Percentiles rank a stretch among this genome's conserved stretches.
These are phyloP conservation scores for Trichopus zeylanicus DNA, from an alignment of 116 monocot species.

Conservation along the genomic window DNA sequence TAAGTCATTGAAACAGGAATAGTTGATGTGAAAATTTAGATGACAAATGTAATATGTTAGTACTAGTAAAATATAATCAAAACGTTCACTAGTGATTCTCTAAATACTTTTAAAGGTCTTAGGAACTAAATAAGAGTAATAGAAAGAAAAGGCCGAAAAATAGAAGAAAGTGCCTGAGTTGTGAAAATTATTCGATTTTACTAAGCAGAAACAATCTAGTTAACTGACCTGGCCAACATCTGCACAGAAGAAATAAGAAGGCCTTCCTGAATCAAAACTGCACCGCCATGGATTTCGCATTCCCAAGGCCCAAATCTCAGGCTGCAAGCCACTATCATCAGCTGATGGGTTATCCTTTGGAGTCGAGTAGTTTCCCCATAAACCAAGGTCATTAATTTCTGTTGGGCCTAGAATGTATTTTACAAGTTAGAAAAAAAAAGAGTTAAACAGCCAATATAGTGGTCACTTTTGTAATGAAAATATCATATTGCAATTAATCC, in stretches of 20 bases:
- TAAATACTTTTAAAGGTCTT: no score
- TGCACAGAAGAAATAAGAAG: conserved; percentile 79
- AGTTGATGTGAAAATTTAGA: no score
- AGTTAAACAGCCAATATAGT: background rate
- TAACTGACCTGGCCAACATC: conserved; percentile 71
- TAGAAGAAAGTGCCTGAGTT: no score
- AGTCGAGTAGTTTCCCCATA: conserved; percentile 91
- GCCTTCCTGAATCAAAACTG: conserved; percentile 85
- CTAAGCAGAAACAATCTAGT: background rate
- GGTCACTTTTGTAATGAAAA: background rate
- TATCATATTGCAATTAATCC: background rate
- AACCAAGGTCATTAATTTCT: conserved; percentile 37
- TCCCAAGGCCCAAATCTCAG: conserved; percentile 87
- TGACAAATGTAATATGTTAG: no score
- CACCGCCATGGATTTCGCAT: conserved; percentile 97
- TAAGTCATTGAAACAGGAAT: background rate
- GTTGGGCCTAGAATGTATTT: conserved; percentile 30
- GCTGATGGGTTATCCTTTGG: conserved; percentile 79
- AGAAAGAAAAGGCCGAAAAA: no score
- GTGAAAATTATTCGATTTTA: no score
- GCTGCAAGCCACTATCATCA: conserved; percentile 35
- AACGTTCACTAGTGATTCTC: no score
- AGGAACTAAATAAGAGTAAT: no score
- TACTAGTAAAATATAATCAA: no score
- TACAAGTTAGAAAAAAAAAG: no score